phyloP scores from a whole-genome alignment of 2,329 filamentous ascomycete genomes.

The Penicillium vulpinum region DNA sequence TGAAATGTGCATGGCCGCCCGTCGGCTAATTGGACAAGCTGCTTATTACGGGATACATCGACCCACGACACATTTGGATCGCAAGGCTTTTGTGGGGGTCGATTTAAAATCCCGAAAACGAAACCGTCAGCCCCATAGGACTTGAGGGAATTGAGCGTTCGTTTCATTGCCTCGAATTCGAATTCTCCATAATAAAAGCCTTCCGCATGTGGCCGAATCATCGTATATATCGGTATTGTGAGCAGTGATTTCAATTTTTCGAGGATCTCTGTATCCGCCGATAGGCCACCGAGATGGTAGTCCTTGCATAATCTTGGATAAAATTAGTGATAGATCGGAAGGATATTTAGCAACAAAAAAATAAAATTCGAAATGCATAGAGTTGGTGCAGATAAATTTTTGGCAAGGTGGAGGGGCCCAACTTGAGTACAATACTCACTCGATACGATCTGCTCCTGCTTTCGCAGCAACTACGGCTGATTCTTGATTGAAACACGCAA shows the following conservation, averaged over 20 bases:
- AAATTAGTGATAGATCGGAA: conserved; percentile 43
- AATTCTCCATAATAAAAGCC: conserved; percentile 46
- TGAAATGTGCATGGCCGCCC: conserved; percentile 56
- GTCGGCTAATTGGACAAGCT: conserved; percentile 45
- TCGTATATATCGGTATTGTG: conserved; percentile 50
- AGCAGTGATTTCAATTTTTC: conserved; percentile 27
- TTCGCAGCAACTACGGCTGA: conserved; percentile 47
- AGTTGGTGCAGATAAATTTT: not conserved
- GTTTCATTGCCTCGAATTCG: conserved; percentile 49
- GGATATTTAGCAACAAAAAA: not conserved
- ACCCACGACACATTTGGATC: conserved; percentile 24
- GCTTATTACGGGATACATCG: conserved; percentile 43
- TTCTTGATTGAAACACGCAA: conserved; percentile 50
- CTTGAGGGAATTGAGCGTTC: conserved; percentile 40
- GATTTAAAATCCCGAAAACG: conserved; percentile 52
- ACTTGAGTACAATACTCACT: conserved; percentile 43
- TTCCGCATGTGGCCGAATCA: conserved; percentile 54
- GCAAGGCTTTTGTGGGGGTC: conserved; percentile 10
- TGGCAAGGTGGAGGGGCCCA: not conserved
- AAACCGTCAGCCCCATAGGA: conserved; percentile 46
- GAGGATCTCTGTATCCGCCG: conserved; percentile 21
- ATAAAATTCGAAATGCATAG: not conserved
- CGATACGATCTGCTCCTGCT: conserved; percentile 52
- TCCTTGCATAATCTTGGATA: conserved; percentile 28
- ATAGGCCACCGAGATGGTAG: conserved; percentile 20